Percentiles rank a stretch among this genome's conserved stretches.
These are phyloP conservation scores for Ephemerocybe angulata DNA, from an alignment of 768 basidiomycete species.

Conservation along the genomic window DNA sequence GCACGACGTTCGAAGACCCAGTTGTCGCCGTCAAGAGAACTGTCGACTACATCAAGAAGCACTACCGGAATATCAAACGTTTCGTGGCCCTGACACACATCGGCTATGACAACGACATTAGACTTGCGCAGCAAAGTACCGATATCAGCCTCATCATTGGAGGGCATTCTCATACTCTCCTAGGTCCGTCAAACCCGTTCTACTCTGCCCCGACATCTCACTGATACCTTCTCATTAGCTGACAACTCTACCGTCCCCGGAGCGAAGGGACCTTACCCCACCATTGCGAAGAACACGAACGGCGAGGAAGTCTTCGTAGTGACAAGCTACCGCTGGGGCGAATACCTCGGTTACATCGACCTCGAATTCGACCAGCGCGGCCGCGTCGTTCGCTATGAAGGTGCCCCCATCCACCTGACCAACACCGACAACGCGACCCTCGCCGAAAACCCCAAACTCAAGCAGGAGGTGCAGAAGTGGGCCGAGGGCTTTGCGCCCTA, in stretches of 20 bases:
- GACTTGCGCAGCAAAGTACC: constrained; percentile 34
- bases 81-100: constrained; percentile 46
- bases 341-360: constrained; percentile 43
- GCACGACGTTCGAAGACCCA: constrained; percentile 38
- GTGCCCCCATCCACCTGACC: constrained; percentile 41
- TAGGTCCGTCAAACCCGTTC: constrained; percentile 22
- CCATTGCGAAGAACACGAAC: constrained; percentile 38
- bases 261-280: constrained; percentile 41
- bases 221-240: not conserved
- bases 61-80: constrained; percentile 30
- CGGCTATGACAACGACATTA: constrained; percentile 41
- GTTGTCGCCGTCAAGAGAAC: constrained; percentile 34
- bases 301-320: constrained; percentile 48
- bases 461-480: constrained; percentile 37
- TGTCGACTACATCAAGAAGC: constrained; percentile 31
- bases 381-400: constrained; percentile 37
- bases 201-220: not conserved
- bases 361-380: constrained; percentile 37
- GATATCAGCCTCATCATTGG: constrained; percentile 40
- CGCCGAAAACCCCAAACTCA: constrained; percentile 31
- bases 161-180: constrained; percentile 45
- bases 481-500: constrained; percentile 35
- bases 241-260: constrained; percentile 27
- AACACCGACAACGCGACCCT: constrained; percentile 23
- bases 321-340: constrained; percentile 44